These are phyloP conservation scores for Gymnopilus dilepis DNA, from an alignment of 768 basidiomycete genomes.

Conservation along the genomic window DNA sequence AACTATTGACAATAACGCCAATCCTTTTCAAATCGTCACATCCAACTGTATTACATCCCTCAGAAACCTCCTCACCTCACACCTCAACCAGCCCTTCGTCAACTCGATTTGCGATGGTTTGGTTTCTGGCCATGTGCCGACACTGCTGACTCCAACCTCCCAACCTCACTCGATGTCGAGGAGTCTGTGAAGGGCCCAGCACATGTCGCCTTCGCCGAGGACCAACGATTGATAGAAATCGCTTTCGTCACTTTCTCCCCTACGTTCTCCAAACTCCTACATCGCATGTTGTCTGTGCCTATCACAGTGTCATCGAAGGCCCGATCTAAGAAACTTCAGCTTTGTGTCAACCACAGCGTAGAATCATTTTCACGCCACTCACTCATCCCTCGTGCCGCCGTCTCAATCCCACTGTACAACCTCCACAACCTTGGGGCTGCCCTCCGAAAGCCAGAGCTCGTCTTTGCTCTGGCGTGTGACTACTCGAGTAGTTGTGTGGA, in stretches of 20 bases:
- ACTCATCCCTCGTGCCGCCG: constrained; percentile 19
- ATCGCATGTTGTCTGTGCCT: constrained; percentile 18
- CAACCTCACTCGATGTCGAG: too few relatives aligned
- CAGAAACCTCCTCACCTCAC: too few relatives aligned
- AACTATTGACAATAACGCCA: too few relatives aligned
- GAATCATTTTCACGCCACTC: constrained; percentile 31
- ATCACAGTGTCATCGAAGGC: constrained; percentile 38
- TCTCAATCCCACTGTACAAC: too few relatives aligned
- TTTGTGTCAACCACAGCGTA: constrained; percentile 42
- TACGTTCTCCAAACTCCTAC: not conserved
- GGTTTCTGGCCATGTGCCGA: constrained; percentile 18
- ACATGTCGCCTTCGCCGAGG: not conserved
- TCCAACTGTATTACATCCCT: too few relatives aligned
- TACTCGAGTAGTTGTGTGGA: too few relatives aligned
- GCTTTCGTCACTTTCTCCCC: not conserved
- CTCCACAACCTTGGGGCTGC: too few relatives aligned
- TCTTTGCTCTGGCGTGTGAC: too few relatives aligned
- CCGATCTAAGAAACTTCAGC: constrained; percentile 31
- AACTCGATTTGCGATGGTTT: constrained; percentile 1
- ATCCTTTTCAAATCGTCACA: too few relatives aligned
- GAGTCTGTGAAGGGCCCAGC: not conserved
- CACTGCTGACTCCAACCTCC: not conserved
- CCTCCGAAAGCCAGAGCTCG: too few relatives aligned
- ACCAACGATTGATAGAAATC: constrained; percentile 5
- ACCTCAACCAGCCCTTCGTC: too few relatives aligned